Base-by-base conservation (phyloP, 164 flowering plant species). In the Stephania japonica region DNA sequence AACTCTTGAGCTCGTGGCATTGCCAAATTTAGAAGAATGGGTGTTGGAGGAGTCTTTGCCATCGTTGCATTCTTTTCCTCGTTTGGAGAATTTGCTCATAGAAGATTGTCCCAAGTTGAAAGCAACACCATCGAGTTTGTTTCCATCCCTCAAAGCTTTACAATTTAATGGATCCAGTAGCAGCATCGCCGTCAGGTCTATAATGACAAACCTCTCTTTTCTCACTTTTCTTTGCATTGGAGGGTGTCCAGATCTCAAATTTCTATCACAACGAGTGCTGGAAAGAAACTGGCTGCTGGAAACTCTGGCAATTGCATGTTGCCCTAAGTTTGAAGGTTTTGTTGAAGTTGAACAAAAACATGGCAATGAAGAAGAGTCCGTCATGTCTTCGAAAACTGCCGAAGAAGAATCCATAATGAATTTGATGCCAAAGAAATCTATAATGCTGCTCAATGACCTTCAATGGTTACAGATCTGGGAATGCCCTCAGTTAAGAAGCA, bases 11-110 rank as follows among this genome's bases (percentile, higher is more conserved):
- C 16, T 77, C 25, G 1, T 0, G 7, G 5, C 27, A 3, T 62
- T 79, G 78, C 44, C 21, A 0, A 64, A 65, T 12, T 70, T 77
- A 25, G 73, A 67, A 56, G 73, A 75, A 53, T 82, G 82, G 84
- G 38, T 32, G 38, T 32, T 32, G 38, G 38, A 32, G 38, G 38
- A 32, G 38, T 32, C 38, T 32, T 9, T 25, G 50, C 13, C 24
- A 3, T 26, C 44, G n/a, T n/a, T n/a, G n/a, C 18, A 12, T 61
- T 75, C 71, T 13, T 72, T 62, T 16, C 76, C 78, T 75, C 59
- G 42, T 41, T 82, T 82, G 0, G 67, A 70, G 41, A 38, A 32
- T n/a, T 41, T 82, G 53, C 6, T 12, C 1, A 69, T 77, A 6
- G 0, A 4, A 6, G 14, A 10, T 24, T 73, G 73, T 43, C 69